Conservation (phyloP, 768 basidiomycete species). For the Boletus pseudo-olivaceus region DNA sequence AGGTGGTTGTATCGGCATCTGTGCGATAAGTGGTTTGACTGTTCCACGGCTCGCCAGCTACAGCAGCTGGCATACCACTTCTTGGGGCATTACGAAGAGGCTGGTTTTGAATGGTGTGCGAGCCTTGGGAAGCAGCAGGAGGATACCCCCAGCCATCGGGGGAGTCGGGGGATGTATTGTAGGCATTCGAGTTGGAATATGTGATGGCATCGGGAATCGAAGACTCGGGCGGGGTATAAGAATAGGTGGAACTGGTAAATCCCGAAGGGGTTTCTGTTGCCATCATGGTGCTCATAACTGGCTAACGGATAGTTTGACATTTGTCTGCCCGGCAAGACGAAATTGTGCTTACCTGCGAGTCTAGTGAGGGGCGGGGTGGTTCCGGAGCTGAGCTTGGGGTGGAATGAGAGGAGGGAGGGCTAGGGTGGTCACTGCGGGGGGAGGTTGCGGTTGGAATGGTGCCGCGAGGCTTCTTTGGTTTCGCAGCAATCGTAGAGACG, state of each 20-base stretch:
- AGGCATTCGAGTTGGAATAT: slow-evolving; percentile 43
- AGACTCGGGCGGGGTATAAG: slow-evolving; percentile 42
- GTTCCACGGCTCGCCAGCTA: slow-evolving; percentile 23
- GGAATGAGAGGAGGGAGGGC: slow-evolving; percentile 45
- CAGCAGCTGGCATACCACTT: slow-evolving; percentile 15
- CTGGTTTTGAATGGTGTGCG: slow-evolving; percentile 44
- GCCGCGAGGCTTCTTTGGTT: slow-evolving; percentile 36
- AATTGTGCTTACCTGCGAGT: slow-evolving; percentile 40
- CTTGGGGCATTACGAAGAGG: slow-evolving; percentile 40
- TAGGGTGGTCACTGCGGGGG: slow-evolving; percentile 36
- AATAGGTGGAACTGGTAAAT: slow-evolving; percentile 41
- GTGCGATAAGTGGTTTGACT: slow-evolving; percentile 24
- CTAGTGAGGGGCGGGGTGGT: slow-evolving; percentile 29
- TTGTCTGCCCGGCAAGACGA: background rate
- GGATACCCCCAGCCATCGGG: slow-evolving; percentile 57
- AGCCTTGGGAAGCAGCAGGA: slow-evolving; percentile 27
- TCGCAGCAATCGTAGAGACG: slow-evolving; percentile 40
- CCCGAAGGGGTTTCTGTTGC: slow-evolving; percentile 33
- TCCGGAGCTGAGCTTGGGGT: slow-evolving; percentile 48
- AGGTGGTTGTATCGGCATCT: slow-evolving; percentile 35
- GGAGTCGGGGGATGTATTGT: slow-evolving; percentile 41
- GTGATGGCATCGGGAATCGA: slow-evolving; percentile 39
- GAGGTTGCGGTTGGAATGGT: slow-evolving; percentile 35
- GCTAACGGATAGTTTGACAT: slow-evolving; percentile 12
- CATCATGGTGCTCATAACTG: slow-evolving; percentile 38